Evolutionary conservation across 1,284 basidiomycete species (phyloP), one percentile per base, ranked within the genome.

Genomic region (Tilletia setariae): DNA sequence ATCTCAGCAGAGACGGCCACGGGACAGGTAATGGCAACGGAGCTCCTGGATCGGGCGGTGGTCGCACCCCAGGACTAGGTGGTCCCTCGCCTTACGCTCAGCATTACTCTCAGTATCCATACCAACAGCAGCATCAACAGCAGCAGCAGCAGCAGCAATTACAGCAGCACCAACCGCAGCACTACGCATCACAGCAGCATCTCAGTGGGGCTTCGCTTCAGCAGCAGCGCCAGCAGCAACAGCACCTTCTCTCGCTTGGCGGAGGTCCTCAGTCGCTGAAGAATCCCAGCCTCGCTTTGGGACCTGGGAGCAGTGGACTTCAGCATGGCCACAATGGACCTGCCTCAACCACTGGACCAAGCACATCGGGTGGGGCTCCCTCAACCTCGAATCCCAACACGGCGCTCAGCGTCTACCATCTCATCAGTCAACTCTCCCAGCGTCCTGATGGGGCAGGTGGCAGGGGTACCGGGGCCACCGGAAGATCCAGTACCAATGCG

Each of bases 381-480:
- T 32, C 28, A 16, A 61, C 56, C 2, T 61, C 56, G 15, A 61
- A 61, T 30, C 56, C 56, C 30, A 61, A 61, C 56, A 61, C 56
- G 13, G 56, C 56, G 3, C n/a, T 61, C 28, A 61, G 56, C 28
- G 74, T 82, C 63, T 81, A 81, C 68, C 77, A 76, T 23, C 72
- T 82, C 53, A 82, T 82, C 70, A 74, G 76, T 28, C 80, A 82
- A 69, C 76, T 82, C 46, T 81, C 79, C 47, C 80, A 82, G 64
- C 72, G 80, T 46, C 80, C 80, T 15, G 77, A 80, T 61, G 71
- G n/a, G 1, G 21, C 0, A 1, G 66, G 15, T 13, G 30, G 59
- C 2, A 15, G 46, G 2, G 40, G 51, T 6, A 42, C 8, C 13
- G 35, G 43, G 1, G 19, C 13, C 21, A 44, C 11, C n/a, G 61